Base-by-base conservation (phyloP, 257 asterid genomes). In the Nicotiana knightiana region DNA sequence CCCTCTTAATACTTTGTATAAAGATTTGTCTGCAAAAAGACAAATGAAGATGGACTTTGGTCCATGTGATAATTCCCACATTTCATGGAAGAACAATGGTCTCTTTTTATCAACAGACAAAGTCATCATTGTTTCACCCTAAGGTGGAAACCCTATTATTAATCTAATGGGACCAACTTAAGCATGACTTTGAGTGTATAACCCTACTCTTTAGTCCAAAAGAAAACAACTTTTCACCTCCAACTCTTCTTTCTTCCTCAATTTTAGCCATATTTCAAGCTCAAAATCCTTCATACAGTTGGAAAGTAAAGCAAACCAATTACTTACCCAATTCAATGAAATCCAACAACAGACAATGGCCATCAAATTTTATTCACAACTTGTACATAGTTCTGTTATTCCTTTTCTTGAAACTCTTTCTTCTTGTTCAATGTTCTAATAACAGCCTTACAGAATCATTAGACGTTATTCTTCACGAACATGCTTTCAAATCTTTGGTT, bases 391-490 rank as follows among this genome's bases (percentile, higher is more conserved):
- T 82, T 67, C 63, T 58, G 35, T 62, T 86, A 1, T 70, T 88
- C 37, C 80, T 92, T 46, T 81, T 76, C 79, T 85, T 88, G 66
- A 86, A 82, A 80, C 70, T 83, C 59, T 83, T 80, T 76, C 66
- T 83, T 77, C 57, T 58, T 9, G 84, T 81, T 70, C 87, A 80
- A 35, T 79, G 92, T 86, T 83, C 81, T 37, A 75, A 85, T 6
- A 55, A 53, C 81, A 67, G 43, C 61, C 84, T 89, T 8, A 87
- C 85, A 16, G 87, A 90, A 64, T 88, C 93, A 16, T 21, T 93
- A 59, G 97, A 92, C 51, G 76, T 86, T 67, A 70, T 89, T 62
- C 92, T 91, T 59, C 97, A 88, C 6, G 93, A 89, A 53, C 93
- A 88, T 77, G 93, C 96, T 62, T 83, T 87, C 81, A 79, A 81